Evolutionary conservation across 768 basidiomycete species (phyloP), one percentile per base, ranked within the genome.

Genomic region (Mycena vitilis): DNA sequence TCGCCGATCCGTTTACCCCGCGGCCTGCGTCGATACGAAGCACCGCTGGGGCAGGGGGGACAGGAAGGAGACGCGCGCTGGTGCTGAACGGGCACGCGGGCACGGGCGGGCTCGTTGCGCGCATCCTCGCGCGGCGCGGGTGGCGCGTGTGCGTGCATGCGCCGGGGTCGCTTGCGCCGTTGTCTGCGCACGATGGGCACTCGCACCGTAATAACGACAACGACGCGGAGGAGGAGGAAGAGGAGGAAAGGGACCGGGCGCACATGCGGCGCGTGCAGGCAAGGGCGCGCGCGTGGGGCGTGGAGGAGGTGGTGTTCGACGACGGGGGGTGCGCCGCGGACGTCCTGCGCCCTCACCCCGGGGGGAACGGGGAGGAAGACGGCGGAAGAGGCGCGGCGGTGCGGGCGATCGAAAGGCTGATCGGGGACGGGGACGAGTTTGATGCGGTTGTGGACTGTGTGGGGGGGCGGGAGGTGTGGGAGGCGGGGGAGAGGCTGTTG

Each of bases 391-490:
- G 84, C 5, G 82, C 85, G 25, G 81, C 81, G 59, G 82, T 85
- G 15, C 76, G 86, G 56, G 86, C 91, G 38, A 78, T 91, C 38
- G 85, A 85, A 61, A 78, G 84, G 62, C 73, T 89, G 22, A 78
- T 79, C 30, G 82, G 79, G 54, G 88, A 88, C 55, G 87, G 87
- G 25, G 86, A 87, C 66, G 78, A 81, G 40, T 92, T 96, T 77
- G 95, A 96, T 75, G 91, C 89, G 23, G 86, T 98, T 4, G 77
- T 96, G 68, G 96, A 97, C 77, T 92, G 92, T 1, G 80, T 94
- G 20, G 95, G 95, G 5, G 94, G 95, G 18, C 86, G 86, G 74
- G 88, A 87, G 45, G 85, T 96, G 42, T 94, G 95, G 86, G 91
- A 93, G 70, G 91, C 89, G 5, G 86, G 90, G 4, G 88, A 88